Base-by-base conservation (phyloP, 441 rosid genomes). In the Corymbia citriodora region DNA sequence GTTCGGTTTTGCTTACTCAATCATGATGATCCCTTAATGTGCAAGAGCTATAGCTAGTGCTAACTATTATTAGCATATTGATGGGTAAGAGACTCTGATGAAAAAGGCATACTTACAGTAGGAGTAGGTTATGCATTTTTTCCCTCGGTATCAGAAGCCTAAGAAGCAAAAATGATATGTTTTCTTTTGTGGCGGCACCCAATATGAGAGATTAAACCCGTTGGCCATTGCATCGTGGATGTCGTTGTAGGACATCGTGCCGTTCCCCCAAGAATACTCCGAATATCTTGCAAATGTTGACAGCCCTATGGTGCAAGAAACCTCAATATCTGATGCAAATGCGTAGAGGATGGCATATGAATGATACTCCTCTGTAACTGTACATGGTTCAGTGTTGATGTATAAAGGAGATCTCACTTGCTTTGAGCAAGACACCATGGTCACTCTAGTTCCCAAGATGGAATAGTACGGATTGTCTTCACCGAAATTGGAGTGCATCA, bases 251-350 rank as follows among this genome's bases (percentile, higher is more conserved):
- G 70, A 63, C 31, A 63, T 12, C 0, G 33, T 63, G 16, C 33
- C 17, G 27, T 63, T 61, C 68, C 12, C 27, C 61, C 11, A 25
- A 3, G n/a, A n/a, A n/a, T n/a, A n/a, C n/a, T n/a, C n/a, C 55
- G 0, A 10, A 15, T 7, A 18, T 15, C 0, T 1, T 25, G 3
- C 7, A 1, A 0, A 0, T 59, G 4, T 59, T 10, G 29, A 23
- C 6, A 0, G 1, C 13, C 6, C 4, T 27, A 61, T 61, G 68
- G 68, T 61, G 68, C 68, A 61, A 61, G 1, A 61, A 27, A 4
- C 8, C 68, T 4, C 68, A 2, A 11, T 59, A 0, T 10, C n/a
- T 1, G 1, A 0, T 59, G 65, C 0, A 0, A 0, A 0, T 5
- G 14, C 0, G 0, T 5, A 0, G 8, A 27, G 0, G 31, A 61